Evolutionary conservation across 164 flowering plant species (phyloP).

Genomic region (Vitis riparia): DNA sequence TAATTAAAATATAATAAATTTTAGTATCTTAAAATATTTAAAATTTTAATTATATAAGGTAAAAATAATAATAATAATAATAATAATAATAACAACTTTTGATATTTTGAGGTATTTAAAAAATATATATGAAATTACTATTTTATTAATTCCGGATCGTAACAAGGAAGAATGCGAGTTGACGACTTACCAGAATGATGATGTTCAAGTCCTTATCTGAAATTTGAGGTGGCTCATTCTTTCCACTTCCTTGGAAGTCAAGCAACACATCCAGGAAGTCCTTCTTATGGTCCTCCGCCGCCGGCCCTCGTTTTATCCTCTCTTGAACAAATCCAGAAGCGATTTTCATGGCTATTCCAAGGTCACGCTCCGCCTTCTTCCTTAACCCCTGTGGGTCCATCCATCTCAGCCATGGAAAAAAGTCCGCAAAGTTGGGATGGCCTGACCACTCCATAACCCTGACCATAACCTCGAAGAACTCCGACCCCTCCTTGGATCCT

Average conservation of each 20-base stretch:
- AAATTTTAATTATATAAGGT: too few species aligned
- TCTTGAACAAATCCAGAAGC: slow-evolving; percentile 36
- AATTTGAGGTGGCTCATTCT: slow-evolving; percentile 29
- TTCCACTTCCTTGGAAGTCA: slow-evolving; percentile 36
- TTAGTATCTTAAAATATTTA: too few species aligned
- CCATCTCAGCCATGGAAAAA: slow-evolving; percentile 36
- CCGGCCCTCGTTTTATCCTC: slow-evolving; percentile 3
- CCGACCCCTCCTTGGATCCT: slow-evolving; percentile 21
- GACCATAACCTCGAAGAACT: slow-evolving; percentile 33
- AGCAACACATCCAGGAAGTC: slow-evolving; percentile 48
- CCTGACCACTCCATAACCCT: slow-evolving; percentile 37
- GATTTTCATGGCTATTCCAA: slow-evolving; percentile 34
- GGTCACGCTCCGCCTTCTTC: slow-evolving; percentile 32
- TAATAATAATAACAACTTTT: too few species aligned
- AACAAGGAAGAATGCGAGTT: too few species aligned
- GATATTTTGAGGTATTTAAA: too few species aligned
- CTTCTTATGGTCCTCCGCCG: slow-evolving; percentile 9
- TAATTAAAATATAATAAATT: too few species aligned
- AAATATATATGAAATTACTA: too few species aligned
- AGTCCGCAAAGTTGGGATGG: slow-evolving; percentile 30
- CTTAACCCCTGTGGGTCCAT: slow-evolving; percentile 38
- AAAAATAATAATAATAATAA: too few species aligned
- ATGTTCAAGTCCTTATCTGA: slow-evolving; percentile 32
- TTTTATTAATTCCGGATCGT: too few species aligned
- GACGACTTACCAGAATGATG: slow-evolving; percentile 35